Evolutionary conservation across 2,329 filamentous ascomycete species (phyloP).

Genomic region (Microcera coccophila): DNA sequence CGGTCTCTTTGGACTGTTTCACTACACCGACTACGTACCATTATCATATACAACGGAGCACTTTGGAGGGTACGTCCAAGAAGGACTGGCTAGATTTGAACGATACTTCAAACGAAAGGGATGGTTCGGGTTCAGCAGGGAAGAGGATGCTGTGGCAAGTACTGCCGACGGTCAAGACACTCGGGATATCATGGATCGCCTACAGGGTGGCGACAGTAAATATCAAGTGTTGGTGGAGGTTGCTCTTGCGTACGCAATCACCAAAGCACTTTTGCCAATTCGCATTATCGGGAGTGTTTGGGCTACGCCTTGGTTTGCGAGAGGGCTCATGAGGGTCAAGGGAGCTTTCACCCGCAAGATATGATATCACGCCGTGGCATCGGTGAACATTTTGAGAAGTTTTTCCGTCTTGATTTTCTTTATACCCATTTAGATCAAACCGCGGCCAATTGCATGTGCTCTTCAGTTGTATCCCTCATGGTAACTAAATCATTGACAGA

Average conservation of each 20-base stretch:
- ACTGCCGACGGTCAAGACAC: slow-evolving; percentile 12
- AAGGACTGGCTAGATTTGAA: slow-evolving; percentile 71
- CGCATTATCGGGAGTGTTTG: slow-evolving; percentile 76
- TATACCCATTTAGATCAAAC: slow-evolving; percentile 21
- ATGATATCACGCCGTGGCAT: slow-evolving; percentile 12
- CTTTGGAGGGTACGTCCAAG: slow-evolving; percentile 49
- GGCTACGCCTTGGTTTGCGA: slow-evolving; percentile 90
- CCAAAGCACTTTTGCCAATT: slow-evolving; percentile 76
- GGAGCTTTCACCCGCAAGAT: slow-evolving; percentile 28
- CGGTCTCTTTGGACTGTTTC: slow-evolving; percentile 70
- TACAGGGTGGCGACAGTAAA: slow-evolving; percentile 39
- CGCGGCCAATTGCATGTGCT: slow-evolving; percentile 20
- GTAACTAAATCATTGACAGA: slow-evolving; percentile 20
- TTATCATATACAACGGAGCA: slow-evolving; percentile 47
- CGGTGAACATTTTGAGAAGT: slow-evolving; percentile 14
- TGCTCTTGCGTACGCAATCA: slow-evolving; percentile 85
- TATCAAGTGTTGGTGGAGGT: slow-evolving; percentile 64
- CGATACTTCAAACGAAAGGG: slow-evolving; percentile 73
- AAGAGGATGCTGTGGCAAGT: slow-evolving; percentile 15
- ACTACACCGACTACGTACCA: slow-evolving; percentile 74
- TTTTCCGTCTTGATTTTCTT: slow-evolving; percentile 23
- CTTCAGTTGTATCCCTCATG: slow-evolving; percentile 22
- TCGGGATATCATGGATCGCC: slow-evolving; percentile 33
- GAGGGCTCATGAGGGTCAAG: slow-evolving; percentile 49
- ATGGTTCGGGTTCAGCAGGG: slow-evolving; percentile 65